Evolutionary conservation across 1,284 basidiomycete species (phyloP), one percentile per base, ranked within the genome.

Genomic region (Boletus subluridellus): DNA sequence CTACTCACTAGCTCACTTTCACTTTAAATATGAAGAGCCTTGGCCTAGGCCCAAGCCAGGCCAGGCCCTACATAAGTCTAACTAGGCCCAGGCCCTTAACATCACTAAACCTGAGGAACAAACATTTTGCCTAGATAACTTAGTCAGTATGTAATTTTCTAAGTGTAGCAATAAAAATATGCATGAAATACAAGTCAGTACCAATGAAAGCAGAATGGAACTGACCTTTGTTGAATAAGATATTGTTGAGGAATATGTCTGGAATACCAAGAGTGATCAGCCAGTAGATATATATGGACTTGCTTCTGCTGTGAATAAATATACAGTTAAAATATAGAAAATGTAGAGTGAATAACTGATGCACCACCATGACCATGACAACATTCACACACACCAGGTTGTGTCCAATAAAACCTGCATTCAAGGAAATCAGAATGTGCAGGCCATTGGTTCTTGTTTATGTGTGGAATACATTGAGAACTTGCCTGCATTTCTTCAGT

Each of bases 301-400:
- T 51, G 53, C 48, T 67, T 66, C 7, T 35, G 8, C 49, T 70
- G 67, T 0, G 60, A 61, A 14, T 44, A 32, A n/a, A 11, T 6
- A 32, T 9, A 32, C 14, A 15, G 3, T 37, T 37, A 14, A 37
- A 3, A 37, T 0, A 37, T 14, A 2, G 12, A 37, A 12, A 6
- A 5, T 14, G 1, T 4, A 6, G 6, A 3, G 35, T 1, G 12
- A 37, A 37, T 6, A 4, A n/a, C 10, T 6, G 5, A 46, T 28
- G 15, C 15, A 47, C 28, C 5, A 30, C 9, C 10, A 47, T 47
- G 0, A 48, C 2, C 46, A 48, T 48, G 5, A 21, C 21, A 21
- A 48, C 5, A 1, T 48, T 48, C 1, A 30, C 30, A 14, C 46
- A 48, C 2, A 30, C 30, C 0, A 48, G n/a, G 14, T 48, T 48